These are phyloP conservation scores for Neohortaea acidophila DNA, from an alignment of 495 filamentous ascomycete genomes.

Conservation along the genomic window DNA sequence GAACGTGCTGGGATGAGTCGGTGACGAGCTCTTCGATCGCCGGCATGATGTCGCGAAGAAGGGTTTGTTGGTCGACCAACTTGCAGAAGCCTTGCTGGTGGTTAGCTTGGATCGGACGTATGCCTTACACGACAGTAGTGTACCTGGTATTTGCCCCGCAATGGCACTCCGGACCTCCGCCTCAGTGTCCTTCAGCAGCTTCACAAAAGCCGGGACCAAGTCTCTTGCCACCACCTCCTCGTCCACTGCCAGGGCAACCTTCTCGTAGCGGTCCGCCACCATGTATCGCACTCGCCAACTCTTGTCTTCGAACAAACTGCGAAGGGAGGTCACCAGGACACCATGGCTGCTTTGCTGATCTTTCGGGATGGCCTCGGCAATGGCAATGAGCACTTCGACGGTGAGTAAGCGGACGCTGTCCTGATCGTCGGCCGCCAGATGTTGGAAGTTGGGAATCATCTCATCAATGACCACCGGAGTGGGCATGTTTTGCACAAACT, in stretches of 20 bases:
- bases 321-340: conserved; percentile 73
- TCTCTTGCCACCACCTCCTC: conserved; percentile 91
- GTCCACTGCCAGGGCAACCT: conserved; percentile 97
- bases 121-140: too few relatives aligned
- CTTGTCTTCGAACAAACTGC: conserved; percentile 92
- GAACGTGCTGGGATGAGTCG: conserved; percentile 90
- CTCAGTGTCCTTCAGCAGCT: conserved; percentile 90
- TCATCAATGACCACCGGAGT: conserved; percentile 82
- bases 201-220: conserved; percentile 91
- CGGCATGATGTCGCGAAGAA: conserved; percentile 94
- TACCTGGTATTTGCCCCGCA: conserved; percentile 90
- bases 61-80: conserved; percentile 67
- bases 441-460: conserved; percentile 98
- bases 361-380: conserved; percentile 93
- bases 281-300: conserved; percentile 98
- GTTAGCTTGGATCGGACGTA: too few relatives aligned
- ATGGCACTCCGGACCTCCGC: conserved; percentile 95
- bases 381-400: conserved; percentile 88
- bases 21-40: conserved; percentile 91
- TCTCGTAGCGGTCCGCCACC: conserved; percentile 97
- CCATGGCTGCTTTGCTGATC: conserved; percentile 95
- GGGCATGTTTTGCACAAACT: conserved; percentile 94
- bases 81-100: conserved; percentile 62
- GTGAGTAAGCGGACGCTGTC: conserved; percentile 93
- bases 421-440: conserved; percentile 87